A percentile compares a stretch with the other conserved stretches of the same genome.
Evolutionary conservation across 139 green algal genomes (phyloP).

Genomic region (Tetraselmis striata): DNA sequence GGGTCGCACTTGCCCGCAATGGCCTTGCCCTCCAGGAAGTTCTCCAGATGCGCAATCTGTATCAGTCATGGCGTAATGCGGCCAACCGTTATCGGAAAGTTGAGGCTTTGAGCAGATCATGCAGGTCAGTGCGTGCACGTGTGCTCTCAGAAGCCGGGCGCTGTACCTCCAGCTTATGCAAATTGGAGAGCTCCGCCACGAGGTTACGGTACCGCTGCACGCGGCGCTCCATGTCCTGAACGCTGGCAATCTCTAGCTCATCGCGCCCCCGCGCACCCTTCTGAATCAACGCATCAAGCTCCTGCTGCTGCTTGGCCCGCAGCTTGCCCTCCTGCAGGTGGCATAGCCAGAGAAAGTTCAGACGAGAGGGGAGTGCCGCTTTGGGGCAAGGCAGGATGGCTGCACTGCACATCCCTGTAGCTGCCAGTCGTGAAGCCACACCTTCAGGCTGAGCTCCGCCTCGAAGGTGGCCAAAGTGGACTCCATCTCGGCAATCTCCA

Average conservation of each 20-base stretch:
- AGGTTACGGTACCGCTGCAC: constrained; percentile 39
- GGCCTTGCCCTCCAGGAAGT: constrained; percentile 47
- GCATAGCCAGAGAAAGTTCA: no score
- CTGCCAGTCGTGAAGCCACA: no score
- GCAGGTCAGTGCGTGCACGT: no score
- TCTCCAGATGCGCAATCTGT: constrained; percentile 44
- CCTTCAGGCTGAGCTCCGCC: constrained; percentile 30
- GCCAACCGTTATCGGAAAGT: no score
- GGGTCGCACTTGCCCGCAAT: constrained; percentile 39
- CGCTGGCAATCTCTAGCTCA: constrained; percentile 37
- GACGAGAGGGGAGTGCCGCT: no score
- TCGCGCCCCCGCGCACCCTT: constrained; percentile 23
- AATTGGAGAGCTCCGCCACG: constrained; percentile 37
- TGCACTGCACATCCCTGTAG: no score
- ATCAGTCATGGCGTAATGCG: no score
- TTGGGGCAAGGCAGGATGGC: no score
- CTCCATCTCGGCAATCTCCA: constrained; percentile 26
- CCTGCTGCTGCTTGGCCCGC: constrained; percentile 32
- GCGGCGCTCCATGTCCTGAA: constrained; percentile 32
- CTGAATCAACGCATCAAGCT: constrained; percentile 39
- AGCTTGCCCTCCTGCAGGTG: constrained; percentile 20
- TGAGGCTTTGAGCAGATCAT: no score
- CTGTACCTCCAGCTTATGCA: constrained; percentile 38
- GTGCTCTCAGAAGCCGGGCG: no score
- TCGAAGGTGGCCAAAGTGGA: constrained; percentile 28